phyloP scores from a whole-genome alignment of 164 flowering plant genomes.

The Umbilicus rupestris region DNA sequence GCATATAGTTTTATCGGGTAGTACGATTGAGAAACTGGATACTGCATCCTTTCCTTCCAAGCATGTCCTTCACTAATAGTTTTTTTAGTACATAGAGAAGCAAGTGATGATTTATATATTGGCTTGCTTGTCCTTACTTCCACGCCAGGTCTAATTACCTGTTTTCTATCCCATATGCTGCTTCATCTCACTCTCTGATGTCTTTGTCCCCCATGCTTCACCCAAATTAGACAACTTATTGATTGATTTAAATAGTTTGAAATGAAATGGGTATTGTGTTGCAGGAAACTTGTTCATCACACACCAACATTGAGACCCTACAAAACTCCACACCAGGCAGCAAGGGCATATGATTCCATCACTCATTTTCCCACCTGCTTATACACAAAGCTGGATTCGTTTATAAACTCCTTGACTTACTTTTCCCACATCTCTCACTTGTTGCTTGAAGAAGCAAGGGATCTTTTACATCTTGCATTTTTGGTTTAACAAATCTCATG shows the following conservation, averaged over 20 bases:
- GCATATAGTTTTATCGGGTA: no score
- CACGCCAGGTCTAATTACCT: background rate
- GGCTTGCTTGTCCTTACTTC: background rate
- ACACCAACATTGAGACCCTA: background rate
- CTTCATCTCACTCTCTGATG: background rate
- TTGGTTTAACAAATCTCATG: background rate
- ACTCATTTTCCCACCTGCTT: background rate
- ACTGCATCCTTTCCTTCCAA: background rate
- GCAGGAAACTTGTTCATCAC: background rate
- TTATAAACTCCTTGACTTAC: background rate
- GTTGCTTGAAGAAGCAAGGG: constrained; percentile 2
- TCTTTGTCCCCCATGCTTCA: constrained; percentile 6
- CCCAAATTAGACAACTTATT: background rate
- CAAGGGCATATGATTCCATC: background rate
- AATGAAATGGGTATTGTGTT: no score
- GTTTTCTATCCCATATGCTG: background rate
- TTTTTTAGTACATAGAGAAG: background rate
- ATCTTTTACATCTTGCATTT: background rate
- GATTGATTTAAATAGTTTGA: no score
- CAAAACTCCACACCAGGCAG: background rate
- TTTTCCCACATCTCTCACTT: background rate
- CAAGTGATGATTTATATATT: background rate
- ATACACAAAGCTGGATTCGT: no score
- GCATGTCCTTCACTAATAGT: background rate
- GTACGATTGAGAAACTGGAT: background rate